Evolutionary conservation across 306 rosid species (phyloP).

Genomic region (Gillenia trifoliata): DNA sequence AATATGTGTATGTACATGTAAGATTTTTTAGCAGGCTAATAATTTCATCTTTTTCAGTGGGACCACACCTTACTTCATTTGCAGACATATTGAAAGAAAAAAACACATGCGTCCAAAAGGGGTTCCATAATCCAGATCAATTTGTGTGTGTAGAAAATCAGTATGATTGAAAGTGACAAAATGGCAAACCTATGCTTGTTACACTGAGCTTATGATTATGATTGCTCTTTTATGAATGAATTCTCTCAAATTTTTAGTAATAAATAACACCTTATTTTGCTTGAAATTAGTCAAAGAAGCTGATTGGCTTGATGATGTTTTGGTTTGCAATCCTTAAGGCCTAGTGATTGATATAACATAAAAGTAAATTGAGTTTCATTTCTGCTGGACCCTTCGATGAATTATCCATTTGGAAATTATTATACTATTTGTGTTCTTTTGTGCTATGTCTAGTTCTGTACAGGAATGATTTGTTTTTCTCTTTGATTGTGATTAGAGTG

Average conservation of each 20-base stretch:
- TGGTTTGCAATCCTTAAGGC: background rate
- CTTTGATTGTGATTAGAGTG: conserved; percentile 56
- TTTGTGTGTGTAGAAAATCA: background rate
- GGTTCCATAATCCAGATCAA: background rate
- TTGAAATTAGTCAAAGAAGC: background rate
- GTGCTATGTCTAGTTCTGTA: background rate
- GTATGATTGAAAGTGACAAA: background rate
- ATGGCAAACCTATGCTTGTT: background rate
- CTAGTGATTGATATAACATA: background rate
- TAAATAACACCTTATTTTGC: background rate
- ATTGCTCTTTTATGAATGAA: background rate
- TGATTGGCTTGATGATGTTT: background rate
- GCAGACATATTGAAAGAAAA: background rate
- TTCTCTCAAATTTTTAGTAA: background rate
- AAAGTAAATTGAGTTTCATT: background rate
- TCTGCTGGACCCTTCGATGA: background rate
- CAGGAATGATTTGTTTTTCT: background rate
- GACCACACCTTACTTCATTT: background rate
- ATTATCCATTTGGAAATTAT: background rate
- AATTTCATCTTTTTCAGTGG: background rate
- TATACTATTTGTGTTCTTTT: background rate
- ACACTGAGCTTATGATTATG: background rate
- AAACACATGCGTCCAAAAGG: background rate
- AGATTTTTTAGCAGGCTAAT: background rate
- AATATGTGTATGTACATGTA: background rate